phyloP scores from a whole-genome alignment of 306 rosid genomes.

The Biancaea sappan region DNA sequence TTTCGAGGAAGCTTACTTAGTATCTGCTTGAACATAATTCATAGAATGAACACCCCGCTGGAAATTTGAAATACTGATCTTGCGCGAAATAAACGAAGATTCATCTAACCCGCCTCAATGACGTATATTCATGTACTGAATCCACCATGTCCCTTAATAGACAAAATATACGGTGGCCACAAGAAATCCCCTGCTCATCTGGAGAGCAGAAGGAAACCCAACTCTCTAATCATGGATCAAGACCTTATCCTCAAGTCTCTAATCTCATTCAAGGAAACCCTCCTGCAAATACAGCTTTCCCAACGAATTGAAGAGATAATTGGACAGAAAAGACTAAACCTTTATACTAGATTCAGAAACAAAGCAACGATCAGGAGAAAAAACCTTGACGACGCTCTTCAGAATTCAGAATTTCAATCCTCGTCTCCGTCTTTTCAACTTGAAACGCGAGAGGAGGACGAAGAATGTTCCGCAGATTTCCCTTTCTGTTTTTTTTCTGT shows the following conservation, averaged over 20 bases:
- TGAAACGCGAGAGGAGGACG: slow-evolving; percentile 1
- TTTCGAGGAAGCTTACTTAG: slow-evolving; percentile 60
- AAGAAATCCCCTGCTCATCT: slow-evolving; percentile 36
- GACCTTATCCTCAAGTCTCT: slow-evolving; percentile 16
- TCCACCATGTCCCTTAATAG: neutral
- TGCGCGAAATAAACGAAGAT: neutral
- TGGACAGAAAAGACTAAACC: slow-evolving; percentile 17
- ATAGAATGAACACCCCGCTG: slow-evolving; percentile 14
- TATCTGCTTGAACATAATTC: slow-evolving; percentile 59
- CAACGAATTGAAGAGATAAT: slow-evolving; percentile 6
- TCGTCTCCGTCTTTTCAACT: slow-evolving; percentile 13
- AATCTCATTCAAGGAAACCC: slow-evolving; percentile 25
- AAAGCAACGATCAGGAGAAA: slow-evolving; percentile 18
- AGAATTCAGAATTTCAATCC: slow-evolving; percentile 28
- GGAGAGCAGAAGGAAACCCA: slow-evolving; percentile 30
- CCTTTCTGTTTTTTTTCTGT: neutral
- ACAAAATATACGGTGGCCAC: neutral
- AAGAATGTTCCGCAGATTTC: slow-evolving; percentile 37
- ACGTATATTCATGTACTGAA: slow-evolving; percentile 13
- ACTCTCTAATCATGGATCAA: slow-evolving; percentile 31
- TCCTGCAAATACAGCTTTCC: slow-evolving; percentile 4
- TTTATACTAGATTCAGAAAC: slow-evolving; percentile 27
- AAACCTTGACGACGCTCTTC: slow-evolving; percentile 16
- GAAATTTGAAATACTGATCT: slow-evolving; percentile 27
- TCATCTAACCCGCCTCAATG: slow-evolving; percentile 17